A percentile compares a stretch with the other conserved stretches of the same genome.
These are phyloP conservation scores for Neopestalotiopsis clavispora DNA, from an alignment of 2,329 filamentous ascomycete genomes.

Conservation along the genomic window DNA sequence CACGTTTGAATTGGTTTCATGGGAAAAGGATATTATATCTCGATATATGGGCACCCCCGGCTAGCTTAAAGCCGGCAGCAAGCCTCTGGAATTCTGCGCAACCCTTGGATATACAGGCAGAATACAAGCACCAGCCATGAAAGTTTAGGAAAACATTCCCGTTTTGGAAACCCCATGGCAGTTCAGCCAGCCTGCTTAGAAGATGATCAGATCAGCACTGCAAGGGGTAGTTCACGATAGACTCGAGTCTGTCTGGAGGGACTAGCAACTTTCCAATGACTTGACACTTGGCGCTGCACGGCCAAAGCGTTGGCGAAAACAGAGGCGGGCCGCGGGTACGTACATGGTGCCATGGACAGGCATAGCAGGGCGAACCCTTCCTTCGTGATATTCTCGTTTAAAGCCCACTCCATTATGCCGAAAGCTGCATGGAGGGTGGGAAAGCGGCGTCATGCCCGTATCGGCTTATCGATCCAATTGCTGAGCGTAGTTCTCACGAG, in stretches of 20 bases:
- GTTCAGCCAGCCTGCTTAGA: neutral
- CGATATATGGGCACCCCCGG: neutral
- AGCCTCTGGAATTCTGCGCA: neutral
- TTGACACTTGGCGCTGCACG: neutral
- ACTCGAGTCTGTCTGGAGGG: slow-evolving; percentile 8
- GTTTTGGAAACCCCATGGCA: neutral
- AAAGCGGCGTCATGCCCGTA: neutral
- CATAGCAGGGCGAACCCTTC: neutral
- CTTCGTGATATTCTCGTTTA: neutral
- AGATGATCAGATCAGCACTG: neutral
- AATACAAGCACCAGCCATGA: neutral
- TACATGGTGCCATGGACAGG: neutral
- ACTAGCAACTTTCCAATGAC: neutral
- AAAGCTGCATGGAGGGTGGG: neutral
- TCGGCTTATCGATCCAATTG: neutral
- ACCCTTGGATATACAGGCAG: neutral
- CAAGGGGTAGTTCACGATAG: slow-evolving; percentile 8
- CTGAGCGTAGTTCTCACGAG: neutral
- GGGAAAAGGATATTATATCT: slow-evolving; percentile 1
- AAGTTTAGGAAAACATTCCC: slow-evolving; percentile 10
- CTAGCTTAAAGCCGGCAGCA: neutral
- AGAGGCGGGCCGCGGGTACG: neutral
- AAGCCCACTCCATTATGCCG: neutral
- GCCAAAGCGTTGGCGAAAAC: neutral
- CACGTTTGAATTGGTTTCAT: neutral